Evolutionary conservation across 441 rosid genomes (phyloP).

Genomic region (Iberis amara): DNA sequence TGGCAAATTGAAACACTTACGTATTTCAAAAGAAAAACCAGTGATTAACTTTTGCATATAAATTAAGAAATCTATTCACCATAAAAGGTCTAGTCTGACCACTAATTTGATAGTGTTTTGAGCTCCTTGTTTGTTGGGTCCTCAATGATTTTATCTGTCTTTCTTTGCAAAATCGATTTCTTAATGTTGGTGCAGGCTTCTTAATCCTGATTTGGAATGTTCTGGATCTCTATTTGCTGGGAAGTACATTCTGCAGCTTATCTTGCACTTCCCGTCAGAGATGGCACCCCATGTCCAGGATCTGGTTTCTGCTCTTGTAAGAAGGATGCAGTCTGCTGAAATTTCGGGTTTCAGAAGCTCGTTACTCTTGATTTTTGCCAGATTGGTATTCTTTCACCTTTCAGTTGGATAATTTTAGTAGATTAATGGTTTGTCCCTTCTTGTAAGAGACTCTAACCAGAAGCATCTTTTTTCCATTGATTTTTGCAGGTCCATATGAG

Average conservation of each 20-base stretch:
- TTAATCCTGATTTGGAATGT: conserved; percentile 80
- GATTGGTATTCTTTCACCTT: conserved; percentile 59
- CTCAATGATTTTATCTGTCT: conserved; percentile 11
- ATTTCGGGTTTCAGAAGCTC: conserved; percentile 72
- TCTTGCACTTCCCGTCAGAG: conserved; percentile 81
- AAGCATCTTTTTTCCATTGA: conserved; percentile 6
- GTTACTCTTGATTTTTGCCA: conserved; percentile 76
- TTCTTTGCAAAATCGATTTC: conserved; percentile 21
- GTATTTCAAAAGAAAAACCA: conserved; percentile 14
- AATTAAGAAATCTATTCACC: conserved; percentile 4
- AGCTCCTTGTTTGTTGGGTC: conserved; percentile 18
- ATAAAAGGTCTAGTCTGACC: conserved; percentile 1
- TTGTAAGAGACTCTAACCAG: conserved; percentile 9
- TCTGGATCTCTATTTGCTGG: conserved; percentile 97
- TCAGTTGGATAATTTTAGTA: conserved; percentile 18
- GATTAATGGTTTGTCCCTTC: conserved; percentile 5
- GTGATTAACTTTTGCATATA: not conserved
- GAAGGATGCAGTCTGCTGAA: conserved; percentile 82
- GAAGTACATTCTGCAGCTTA: conserved; percentile 80
- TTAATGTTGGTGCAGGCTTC: conserved; percentile 57
- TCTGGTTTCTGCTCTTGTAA: conserved; percentile 78
- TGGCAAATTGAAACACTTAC: not conserved
- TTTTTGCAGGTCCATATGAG: conserved; percentile 77
- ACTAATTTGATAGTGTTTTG: conserved; percentile 10
- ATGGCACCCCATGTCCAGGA: conserved; percentile 77